A percentile compares a stretch with the other conserved stretches of the same genome.
These are phyloP conservation scores for Myriosclerotinia scirpicola DNA, from an alignment of 2,329 filamentous ascomycete genomes.

Conservation along the genomic window DNA sequence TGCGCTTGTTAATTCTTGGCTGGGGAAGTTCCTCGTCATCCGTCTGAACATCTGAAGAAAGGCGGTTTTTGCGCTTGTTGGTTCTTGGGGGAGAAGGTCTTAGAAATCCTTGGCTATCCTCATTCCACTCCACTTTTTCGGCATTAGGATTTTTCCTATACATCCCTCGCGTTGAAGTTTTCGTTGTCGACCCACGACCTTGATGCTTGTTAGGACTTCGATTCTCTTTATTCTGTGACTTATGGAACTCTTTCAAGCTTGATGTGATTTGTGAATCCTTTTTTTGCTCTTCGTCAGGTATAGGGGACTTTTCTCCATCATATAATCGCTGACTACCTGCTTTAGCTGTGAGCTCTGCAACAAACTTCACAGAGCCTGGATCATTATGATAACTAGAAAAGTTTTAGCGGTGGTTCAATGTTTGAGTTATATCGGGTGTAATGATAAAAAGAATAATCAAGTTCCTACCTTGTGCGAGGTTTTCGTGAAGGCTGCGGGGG, in stretches of 20 bases:
- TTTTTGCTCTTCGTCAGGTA: neutral
- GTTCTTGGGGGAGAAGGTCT: neutral
- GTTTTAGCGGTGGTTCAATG: neutral
- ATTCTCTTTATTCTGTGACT: conserved; percentile 40
- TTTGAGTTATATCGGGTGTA: neutral
- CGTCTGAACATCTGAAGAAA: neutral
- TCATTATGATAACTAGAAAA: neutral
- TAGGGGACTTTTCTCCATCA: neutral
- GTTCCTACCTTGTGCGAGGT: neutral
- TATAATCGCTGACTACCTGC: neutral
- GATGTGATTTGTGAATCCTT: neutral
- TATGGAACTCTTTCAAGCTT: conserved; percentile 22
- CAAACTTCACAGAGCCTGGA: neutral
- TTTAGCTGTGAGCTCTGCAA: neutral
- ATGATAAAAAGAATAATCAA: neutral
- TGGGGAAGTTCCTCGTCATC: neutral
- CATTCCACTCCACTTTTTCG: neutral
- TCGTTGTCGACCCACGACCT: neutral
- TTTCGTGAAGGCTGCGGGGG: neutral
- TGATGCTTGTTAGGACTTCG: conserved; percentile 16
- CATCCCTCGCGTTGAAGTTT: neutral
- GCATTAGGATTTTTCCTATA: conserved; percentile 8
- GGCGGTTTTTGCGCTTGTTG: conserved; percentile 22
- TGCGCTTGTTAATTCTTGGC: conserved; percentile 18
- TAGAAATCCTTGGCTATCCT: conserved; percentile 18